A percentile compares a stretch with the other conserved stretches of the same genome.
Evolutionary conservation across 345 rosid species (phyloP).

Genomic region (Pugionium cornutum): DNA sequence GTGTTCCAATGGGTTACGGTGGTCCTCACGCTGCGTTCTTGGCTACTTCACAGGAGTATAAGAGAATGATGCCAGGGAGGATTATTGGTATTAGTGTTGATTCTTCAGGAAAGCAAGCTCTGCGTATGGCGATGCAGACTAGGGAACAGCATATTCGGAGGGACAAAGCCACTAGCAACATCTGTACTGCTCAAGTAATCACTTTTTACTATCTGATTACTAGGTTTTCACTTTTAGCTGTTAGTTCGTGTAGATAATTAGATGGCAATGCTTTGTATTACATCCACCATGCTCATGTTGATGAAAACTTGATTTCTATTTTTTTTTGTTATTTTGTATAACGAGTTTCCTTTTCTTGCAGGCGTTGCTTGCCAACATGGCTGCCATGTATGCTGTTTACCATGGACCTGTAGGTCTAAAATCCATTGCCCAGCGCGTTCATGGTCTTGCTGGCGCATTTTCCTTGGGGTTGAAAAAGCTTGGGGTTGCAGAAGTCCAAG

Average conservation of each 20-base stretch:
- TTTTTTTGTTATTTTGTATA: slow-evolving; percentile 8
- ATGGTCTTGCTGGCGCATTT: slow-evolving; percentile 91
- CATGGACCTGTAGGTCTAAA: slow-evolving; percentile 95
- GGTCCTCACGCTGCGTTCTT: slow-evolving; percentile 98
- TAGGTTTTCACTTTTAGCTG: not conserved
- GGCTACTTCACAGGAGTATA: slow-evolving; percentile 98
- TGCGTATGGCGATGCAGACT: slow-evolving; percentile 99
- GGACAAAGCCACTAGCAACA: slow-evolving; percentile 99
- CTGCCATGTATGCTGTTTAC: slow-evolving; percentile 96
- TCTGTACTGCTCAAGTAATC: slow-evolving; percentile 96
- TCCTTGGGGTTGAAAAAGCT: slow-evolving; percentile 89
- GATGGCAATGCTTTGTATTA: not conserved
- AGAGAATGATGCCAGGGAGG: slow-evolving; percentile 98
- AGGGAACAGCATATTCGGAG: slow-evolving; percentile 98
- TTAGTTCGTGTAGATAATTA: not conserved
- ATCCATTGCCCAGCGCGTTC: slow-evolving; percentile 79
- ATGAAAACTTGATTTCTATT: slow-evolving; percentile 9
- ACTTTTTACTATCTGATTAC: slow-evolving; percentile 16
- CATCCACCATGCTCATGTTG: not conserved
- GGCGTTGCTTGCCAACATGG: slow-evolving; percentile 99
- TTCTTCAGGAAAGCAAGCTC: slow-evolving; percentile 86
- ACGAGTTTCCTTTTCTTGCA: slow-evolving; percentile 38
- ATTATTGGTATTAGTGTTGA: slow-evolving; percentile 95
- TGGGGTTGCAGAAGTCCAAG: slow-evolving; percentile 79
- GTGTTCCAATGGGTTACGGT: slow-evolving; percentile 98